A percentile compares a stretch with the other conserved stretches of the same genome.
These are phyloP conservation scores for Thielaviopsis musarum DNA, from an alignment of 2,329 filamentous ascomycete genomes.

Conservation along the genomic window DNA sequence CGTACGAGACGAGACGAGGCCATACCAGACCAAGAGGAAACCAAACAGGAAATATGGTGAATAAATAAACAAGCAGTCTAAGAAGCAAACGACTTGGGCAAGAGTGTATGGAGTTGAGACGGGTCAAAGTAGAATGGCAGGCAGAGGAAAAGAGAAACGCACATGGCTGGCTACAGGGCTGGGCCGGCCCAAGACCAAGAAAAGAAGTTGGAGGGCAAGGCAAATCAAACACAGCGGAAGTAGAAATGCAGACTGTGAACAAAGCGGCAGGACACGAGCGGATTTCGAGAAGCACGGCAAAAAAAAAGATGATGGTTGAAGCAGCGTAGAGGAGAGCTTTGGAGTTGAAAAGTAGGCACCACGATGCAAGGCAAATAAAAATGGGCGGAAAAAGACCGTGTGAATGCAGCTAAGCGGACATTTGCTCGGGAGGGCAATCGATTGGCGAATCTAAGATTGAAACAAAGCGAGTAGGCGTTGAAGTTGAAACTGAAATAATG, in stretches of 20 bases:
- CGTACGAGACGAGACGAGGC: background rate
- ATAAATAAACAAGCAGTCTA: background rate
- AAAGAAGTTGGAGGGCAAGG: background rate
- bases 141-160: slow-evolving; percentile 1
- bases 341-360: too few species aligned
- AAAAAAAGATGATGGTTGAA: background rate
- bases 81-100: background rate
- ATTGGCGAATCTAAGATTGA: too few species aligned
- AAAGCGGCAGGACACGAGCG: background rate
- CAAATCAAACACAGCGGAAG: background rate
- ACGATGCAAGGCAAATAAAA: too few species aligned
- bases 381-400: too few species aligned
- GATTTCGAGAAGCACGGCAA: background rate
- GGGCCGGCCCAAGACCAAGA: background rate
- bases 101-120: background rate
- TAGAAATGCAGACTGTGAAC: background rate
- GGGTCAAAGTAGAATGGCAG: background rate
- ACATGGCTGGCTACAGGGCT: slow-evolving; percentile 9
- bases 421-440: too few species aligned
- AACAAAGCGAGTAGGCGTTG: too few species aligned
- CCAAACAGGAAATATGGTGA: background rate
- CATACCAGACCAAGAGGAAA: background rate
- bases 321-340: background rate
- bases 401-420: too few species aligned
- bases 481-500: too few species aligned